Conservation (phyloP, 2,329 filamentous ascomycete genomes). For the Colletotrichum destructivum region DNA sequence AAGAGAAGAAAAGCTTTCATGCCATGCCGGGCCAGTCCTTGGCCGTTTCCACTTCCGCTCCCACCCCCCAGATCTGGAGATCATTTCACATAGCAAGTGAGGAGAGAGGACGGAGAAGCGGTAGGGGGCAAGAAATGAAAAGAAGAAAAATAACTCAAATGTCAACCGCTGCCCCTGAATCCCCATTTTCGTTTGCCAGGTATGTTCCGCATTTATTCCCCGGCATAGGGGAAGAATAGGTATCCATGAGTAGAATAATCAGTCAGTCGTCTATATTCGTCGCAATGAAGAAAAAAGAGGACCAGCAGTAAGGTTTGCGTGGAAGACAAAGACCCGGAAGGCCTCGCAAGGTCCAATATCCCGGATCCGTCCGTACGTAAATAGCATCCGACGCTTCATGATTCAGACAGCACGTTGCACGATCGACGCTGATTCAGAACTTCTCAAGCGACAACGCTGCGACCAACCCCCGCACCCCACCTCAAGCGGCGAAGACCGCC, state of each 20-base stretch:
- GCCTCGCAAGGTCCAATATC: conserved; percentile 2
- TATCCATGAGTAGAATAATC: conserved; percentile 29
- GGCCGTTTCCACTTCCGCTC: conserved; percentile 15
- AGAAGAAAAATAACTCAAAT: conserved; percentile 1
- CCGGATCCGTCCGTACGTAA: conserved; percentile 34
- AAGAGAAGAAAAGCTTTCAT: conserved; percentile 33
- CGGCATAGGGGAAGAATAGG: conserved; percentile 21
- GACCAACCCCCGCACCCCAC: conserved; percentile 67
- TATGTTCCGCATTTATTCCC: conserved; percentile 28
- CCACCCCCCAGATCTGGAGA: conserved; percentile 19
- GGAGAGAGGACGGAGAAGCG: not conserved
- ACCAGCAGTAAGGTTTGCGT: not conserved
- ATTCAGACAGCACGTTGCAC: conserved; percentile 26
- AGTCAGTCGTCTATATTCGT: conserved; percentile 35
- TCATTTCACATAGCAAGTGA: conserved; percentile 34
- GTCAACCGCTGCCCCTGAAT: conserved; percentile 5
- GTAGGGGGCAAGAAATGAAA: not conserved
- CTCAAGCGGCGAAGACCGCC: conserved; percentile 68
- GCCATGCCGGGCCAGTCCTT: conserved; percentile 37
- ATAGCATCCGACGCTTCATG: conserved; percentile 39
- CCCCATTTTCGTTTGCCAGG: conserved; percentile 35
- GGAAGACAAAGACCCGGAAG: not conserved
- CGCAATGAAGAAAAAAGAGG: conserved; percentile 13
- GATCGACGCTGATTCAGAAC: conserved; percentile 23
- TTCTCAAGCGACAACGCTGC: conserved; percentile 63